Conservation (phyloP, 2,329 filamentous ascomycete genomes). For the Ascochyta rabiei region DNA sequence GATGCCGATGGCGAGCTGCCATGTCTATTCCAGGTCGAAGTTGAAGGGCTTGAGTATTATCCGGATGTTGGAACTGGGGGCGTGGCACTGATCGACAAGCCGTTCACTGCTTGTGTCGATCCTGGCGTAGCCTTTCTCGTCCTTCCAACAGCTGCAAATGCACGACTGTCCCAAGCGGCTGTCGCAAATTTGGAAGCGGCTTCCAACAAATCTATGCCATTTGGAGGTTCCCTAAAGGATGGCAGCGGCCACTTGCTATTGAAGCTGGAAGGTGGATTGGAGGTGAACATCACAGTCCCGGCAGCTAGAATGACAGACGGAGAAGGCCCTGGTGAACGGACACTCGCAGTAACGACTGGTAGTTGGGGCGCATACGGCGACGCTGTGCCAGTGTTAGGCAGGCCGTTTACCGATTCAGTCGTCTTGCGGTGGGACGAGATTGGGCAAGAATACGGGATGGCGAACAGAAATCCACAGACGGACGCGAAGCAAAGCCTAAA, state of each 20-base stretch:
- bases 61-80: constrained; percentile 10
- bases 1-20: constrained; percentile 10
- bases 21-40: constrained; percentile 20
- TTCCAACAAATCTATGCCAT: neutral
- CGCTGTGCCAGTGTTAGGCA: constrained; percentile 19
- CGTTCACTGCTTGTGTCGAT: constrained; percentile 27
- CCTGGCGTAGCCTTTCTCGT: constrained; percentile 23
- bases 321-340: neutral
- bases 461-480: constrained; percentile 11
- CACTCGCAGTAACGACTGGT: neutral
- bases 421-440: constrained; percentile 23
- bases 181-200: neutral
- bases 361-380: constrained; percentile 22
- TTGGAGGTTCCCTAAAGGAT: too few relatives aligned
- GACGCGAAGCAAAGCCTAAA: constrained; percentile 8
- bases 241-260: neutral
- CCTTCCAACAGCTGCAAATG: constrained; percentile 9
- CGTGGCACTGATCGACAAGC: constrained; percentile 16
- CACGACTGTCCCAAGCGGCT: neutral
- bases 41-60: constrained; percentile 25
- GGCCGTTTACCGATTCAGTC: constrained; percentile 22
- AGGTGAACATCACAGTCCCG: neutral
- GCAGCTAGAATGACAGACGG: neutral
- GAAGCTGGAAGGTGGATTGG: neutral
- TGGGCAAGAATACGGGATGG: constrained; percentile 22